Conservation (phyloP, 768 basidiomycete species). For the Mycena pura region DNA sequence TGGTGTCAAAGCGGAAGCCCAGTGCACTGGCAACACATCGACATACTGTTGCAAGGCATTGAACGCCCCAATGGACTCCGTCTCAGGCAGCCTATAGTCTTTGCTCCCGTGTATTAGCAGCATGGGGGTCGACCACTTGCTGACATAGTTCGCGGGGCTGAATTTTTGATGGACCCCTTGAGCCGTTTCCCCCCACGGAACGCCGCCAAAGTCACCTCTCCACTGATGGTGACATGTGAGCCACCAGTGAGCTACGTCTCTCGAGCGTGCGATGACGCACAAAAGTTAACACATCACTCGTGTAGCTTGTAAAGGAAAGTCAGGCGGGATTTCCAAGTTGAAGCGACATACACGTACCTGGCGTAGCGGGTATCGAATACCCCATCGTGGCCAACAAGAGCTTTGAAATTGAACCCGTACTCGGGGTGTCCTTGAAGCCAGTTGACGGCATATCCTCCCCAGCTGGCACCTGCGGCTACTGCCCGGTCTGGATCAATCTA, state of each 20-base stretch:
- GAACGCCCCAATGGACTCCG: conserved; percentile 84
- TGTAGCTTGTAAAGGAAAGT: not conserved
- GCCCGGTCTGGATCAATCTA: conserved; percentile 77
- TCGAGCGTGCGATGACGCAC: not conserved
- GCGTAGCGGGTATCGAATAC: conserved; percentile 85
- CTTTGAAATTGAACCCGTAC: conserved; percentile 88
- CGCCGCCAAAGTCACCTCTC: no score
- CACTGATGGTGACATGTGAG: no score
- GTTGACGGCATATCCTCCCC: conserved; percentile 90
- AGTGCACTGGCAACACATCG: not conserved
- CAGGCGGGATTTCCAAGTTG: not conserved
- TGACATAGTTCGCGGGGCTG: conserved; percentile 84
- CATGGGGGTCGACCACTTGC: conserved; percentile 88
- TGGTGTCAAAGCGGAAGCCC: conserved; percentile 31
- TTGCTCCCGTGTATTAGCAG: conserved; percentile 86
- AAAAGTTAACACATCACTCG: not conserved
- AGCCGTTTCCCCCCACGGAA: no score
- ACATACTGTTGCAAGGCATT: conserved; percentile 85
- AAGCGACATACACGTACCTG: not conserved
- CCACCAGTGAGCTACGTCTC: no score
- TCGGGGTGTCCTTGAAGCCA: conserved; percentile 97
- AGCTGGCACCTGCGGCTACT: conserved; percentile 82
- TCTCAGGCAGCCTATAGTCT: conserved; percentile 87
- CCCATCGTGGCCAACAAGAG: conserved; percentile 91
- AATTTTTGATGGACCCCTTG: no score